Conservation (phyloP, 2,329 filamentous ascomycete species). For the Magnaporthiopsis incrustans region DNA sequence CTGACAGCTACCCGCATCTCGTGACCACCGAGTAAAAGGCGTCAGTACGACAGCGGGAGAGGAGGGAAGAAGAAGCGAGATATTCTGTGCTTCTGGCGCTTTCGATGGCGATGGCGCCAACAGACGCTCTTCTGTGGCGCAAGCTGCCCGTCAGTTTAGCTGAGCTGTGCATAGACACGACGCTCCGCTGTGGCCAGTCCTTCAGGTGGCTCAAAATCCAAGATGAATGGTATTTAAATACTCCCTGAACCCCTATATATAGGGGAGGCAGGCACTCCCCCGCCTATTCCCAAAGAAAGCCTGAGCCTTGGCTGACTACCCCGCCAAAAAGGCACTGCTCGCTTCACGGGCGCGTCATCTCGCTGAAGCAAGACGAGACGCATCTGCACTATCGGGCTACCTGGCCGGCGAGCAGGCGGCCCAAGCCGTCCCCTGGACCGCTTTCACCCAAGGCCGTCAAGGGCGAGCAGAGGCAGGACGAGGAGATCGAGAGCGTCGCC, state of each 20-base stretch:
- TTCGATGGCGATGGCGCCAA: background rate
- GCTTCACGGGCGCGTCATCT: slow-evolving; percentile 76
- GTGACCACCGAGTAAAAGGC: background rate
- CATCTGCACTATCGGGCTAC: slow-evolving; percentile 74
- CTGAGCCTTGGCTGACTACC: slow-evolving; percentile 8
- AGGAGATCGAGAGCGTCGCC: background rate
- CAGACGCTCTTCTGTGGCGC: slow-evolving; percentile 50
- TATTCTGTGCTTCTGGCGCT: too few relatives aligned
- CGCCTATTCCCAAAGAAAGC: background rate
- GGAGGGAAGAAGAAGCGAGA: too few relatives aligned
- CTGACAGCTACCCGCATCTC: too few relatives aligned
- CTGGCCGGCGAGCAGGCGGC: slow-evolving; percentile 34
- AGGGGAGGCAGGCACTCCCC: slow-evolving; percentile 5
- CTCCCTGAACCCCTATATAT: background rate
- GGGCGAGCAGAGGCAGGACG: slow-evolving; percentile 1
- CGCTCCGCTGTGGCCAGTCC: slow-evolving; percentile 87
- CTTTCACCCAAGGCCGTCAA: slow-evolving; percentile 22
- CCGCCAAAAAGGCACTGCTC: slow-evolving; percentile 58
- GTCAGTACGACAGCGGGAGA: too few relatives aligned
- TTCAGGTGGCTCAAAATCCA: slow-evolving; percentile 88
- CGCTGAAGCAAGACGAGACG: slow-evolving; percentile 71
- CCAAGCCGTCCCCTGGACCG: slow-evolving; percentile 26
- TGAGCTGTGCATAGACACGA: slow-evolving; percentile 92
- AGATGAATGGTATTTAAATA: slow-evolving; percentile 65
- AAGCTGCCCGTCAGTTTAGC: slow-evolving; percentile 74